Percentiles rank a stretch among this genome's conserved stretches.
Evolutionary conservation across 306 rosid species (phyloP).

Genomic region (Cicer chorassanicum): DNA sequence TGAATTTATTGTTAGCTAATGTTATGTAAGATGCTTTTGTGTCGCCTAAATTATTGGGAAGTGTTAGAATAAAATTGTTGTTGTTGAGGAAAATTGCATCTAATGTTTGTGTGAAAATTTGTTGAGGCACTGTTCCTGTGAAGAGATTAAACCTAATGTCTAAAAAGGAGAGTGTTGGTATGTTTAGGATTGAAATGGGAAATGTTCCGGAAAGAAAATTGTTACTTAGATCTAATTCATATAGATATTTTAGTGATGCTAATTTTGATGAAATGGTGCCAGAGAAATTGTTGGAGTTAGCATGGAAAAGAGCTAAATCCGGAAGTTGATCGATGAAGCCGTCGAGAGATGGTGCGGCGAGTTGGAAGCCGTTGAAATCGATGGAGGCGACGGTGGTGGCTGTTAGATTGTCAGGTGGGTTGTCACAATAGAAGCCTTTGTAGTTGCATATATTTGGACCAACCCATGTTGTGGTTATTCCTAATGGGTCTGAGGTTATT

Average conservation of each 20-base stretch:
- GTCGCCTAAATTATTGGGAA: conserved; percentile 57
- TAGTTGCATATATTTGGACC: conserved; percentile 78
- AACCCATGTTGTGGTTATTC: conserved; percentile 72
- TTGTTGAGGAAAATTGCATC: conserved; percentile 74
- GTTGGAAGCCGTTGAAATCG: conserved; percentile 78
- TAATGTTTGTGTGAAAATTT: conserved; percentile 57
- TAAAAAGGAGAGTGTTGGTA: conserved; percentile 58
- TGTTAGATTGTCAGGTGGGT: conserved; percentile 68
- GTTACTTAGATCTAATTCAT: conserved; percentile 83
- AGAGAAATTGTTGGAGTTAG: conserved; percentile 72
- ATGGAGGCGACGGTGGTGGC: conserved; percentile 73
- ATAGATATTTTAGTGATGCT: conserved; percentile 60
- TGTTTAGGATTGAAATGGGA: conserved; percentile 59
- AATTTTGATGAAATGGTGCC: conserved; percentile 68
- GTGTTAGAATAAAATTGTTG: conserved; percentile 64
- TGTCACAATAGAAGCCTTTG: conserved; percentile 79
- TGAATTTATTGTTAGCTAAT: conserved; percentile 80
- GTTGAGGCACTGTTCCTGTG: conserved; percentile 69
- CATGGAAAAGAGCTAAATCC: conserved; percentile 80
- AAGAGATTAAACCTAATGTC: conserved; percentile 76
- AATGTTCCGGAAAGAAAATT: conserved; percentile 69
- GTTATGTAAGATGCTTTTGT: conserved; percentile 67
- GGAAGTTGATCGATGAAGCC: conserved; percentile 83
- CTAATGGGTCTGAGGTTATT: conserved; percentile 74
- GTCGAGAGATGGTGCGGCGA: conserved; percentile 64